These are phyloP conservation scores for Mortierella sp. DNA, from an alignment of 371 early-diverging fungal species.

Conservation along the genomic window DNA sequence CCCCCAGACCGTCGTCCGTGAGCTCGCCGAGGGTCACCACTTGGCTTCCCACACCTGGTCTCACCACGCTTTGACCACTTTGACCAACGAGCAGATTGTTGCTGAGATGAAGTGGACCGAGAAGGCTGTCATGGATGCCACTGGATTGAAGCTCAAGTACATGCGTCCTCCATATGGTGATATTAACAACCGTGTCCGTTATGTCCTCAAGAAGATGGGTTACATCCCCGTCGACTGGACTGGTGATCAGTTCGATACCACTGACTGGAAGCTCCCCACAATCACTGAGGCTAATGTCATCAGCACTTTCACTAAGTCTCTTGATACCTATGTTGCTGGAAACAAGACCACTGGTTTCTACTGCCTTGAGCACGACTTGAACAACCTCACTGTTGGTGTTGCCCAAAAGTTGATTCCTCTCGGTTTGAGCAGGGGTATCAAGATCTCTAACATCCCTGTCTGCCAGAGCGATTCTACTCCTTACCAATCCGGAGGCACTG, in stretches of 20 bases:
- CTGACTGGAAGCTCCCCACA: conserved; percentile 27
- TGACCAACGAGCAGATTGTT: conserved; percentile 72
- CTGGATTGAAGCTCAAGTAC: conserved; percentile 62
- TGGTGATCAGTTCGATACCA: conserved; percentile 41
- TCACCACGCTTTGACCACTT: conserved; percentile 70
- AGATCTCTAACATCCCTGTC: conserved; percentile 12
- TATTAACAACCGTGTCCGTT: conserved; percentile 74
- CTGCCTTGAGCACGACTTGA: conserved; percentile 47
- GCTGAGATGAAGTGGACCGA: conserved; percentile 79
- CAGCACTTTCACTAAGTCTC: conserved; percentile 7
- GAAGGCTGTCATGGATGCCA: conserved; percentile 69
- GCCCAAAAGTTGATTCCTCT: conserved; percentile 25
- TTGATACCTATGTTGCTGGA: conserved; percentile 13
- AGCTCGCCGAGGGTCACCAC: conserved; percentile 48
- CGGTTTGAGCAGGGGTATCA: conserved; percentile 17
- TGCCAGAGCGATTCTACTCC: conserved; percentile 13
- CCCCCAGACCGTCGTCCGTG: conserved; percentile 63
- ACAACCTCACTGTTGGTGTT: conserved; percentile 2
- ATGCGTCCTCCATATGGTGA: conserved; percentile 75
- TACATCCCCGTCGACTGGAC: conserved; percentile 60
- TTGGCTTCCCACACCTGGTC: conserved; percentile 64
- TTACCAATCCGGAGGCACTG: conserved; percentile 12
- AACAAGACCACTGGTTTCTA: conserved; percentile 26
- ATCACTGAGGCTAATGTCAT: neutral
- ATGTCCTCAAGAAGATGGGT: conserved; percentile 65